phyloP scores from a whole-genome alignment of 768 basidiomycete genomes.

The Mycena amicta region DNA sequence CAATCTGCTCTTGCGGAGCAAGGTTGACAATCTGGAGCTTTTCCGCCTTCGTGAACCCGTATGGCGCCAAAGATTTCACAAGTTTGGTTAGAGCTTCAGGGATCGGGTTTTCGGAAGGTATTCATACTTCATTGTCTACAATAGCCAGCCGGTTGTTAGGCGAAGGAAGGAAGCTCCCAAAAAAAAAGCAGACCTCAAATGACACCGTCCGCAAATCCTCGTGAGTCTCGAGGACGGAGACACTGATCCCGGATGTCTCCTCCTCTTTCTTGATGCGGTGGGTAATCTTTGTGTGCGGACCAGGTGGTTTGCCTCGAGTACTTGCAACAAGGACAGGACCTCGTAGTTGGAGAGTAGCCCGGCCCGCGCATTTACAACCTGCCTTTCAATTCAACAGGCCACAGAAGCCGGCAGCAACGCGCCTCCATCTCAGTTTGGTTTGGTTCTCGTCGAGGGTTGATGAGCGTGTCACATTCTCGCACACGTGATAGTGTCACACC shows the following conservation, averaged over 20 bases:
- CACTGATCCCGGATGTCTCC: conserved; percentile 45
- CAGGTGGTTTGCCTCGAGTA: conserved; percentile 75
- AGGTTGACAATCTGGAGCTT: conserved; percentile 92
- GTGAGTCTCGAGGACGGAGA: conserved; percentile 52
- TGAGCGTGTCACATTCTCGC: too few relatives aligned
- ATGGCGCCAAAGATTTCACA: conserved; percentile 65
- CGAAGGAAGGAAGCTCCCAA: not conserved
- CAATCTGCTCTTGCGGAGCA: conserved; percentile 77
- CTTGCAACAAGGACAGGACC: conserved; percentile 75
- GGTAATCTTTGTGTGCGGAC: conserved; percentile 68
- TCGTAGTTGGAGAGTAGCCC: conserved; percentile 90
- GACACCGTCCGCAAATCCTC: conserved; percentile 86
- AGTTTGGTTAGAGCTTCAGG: conserved; percentile 65
- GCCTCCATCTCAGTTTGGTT: too few relatives aligned
- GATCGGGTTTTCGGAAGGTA: conserved; percentile 66
- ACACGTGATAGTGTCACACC: too few relatives aligned
- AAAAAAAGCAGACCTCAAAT: conserved; percentile 65
- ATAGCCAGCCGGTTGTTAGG: not conserved
- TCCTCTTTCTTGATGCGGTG: conserved; percentile 79
- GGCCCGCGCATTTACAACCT: conserved; percentile 72
- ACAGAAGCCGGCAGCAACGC: not conserved
- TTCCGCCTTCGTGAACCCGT: conserved; percentile 85
- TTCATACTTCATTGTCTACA: conserved; percentile 88
- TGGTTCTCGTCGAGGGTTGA: too few relatives aligned
- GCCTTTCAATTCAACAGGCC: conserved; percentile 2